Conservation (phyloP, 2,329 filamentous ascomycete genomes). For the Biscogniauxia marginata region DNA sequence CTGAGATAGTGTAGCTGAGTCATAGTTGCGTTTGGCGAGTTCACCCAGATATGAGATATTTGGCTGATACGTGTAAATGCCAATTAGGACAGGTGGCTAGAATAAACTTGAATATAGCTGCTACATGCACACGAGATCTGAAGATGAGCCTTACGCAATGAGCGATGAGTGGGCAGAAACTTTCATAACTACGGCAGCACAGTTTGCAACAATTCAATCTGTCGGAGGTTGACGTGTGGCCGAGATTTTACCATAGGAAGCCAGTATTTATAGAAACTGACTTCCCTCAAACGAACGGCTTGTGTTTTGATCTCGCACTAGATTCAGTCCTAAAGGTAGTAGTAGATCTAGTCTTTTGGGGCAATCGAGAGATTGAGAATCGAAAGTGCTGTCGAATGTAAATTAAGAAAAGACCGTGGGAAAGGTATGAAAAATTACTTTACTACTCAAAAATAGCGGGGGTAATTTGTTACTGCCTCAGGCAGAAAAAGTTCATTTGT, state of each 20-base stretch:
- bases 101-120: too few relatives aligned
- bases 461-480: background rate
- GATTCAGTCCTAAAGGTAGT: conserved; percentile 30
- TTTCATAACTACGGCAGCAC: background rate
- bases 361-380: conserved; percentile 27
- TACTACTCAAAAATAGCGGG: background rate
- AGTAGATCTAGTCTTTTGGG: conserved; percentile 22
- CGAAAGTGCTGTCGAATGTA: conserved; percentile 35
- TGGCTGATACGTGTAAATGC: too few relatives aligned
- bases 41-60: too few relatives aligned
- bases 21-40: background rate
- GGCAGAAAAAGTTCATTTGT: too few relatives aligned
- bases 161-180: too few relatives aligned
- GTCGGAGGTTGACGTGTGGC: conserved; percentile 27
- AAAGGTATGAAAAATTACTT: background rate
- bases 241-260: conserved; percentile 36
- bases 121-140: too few relatives aligned
- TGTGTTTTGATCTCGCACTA: conserved; percentile 32
- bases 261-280: conserved; percentile 29
- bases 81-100: too few relatives aligned
- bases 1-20: too few relatives aligned
- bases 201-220: background rate
- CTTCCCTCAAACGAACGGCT: conserved; percentile 38
- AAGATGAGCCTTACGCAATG: too few relatives aligned
- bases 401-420: conserved; percentile 9